A percentile compares a stretch with the other conserved stretches of the same genome.
These are phyloP conservation scores for Huntiella omanensis DNA, from an alignment of 2,329 filamentous ascomycete genomes.

Conservation along the genomic window DNA sequence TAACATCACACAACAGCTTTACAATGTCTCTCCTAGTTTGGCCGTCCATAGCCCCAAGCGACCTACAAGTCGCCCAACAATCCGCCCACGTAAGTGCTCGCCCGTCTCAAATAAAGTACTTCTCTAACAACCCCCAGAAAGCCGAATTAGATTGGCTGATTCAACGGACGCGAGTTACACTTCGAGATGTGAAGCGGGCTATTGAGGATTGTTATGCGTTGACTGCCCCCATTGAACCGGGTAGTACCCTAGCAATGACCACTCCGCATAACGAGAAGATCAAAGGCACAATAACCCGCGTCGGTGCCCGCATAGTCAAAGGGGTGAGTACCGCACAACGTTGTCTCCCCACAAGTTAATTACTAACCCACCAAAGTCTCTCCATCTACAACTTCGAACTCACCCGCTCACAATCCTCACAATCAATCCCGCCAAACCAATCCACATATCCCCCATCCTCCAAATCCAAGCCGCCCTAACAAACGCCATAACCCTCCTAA, in stretches of 20 bases:
- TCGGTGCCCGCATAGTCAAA: slow-evolving; percentile 81
- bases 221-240: slow-evolving; percentile 65
- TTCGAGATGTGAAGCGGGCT: slow-evolving; percentile 37
- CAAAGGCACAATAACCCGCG: slow-evolving; percentile 79
- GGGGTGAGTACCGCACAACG: slow-evolving; percentile 38
- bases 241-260: slow-evolving; percentile 76
- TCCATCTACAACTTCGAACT: slow-evolving; percentile 59
- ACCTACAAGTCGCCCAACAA: slow-evolving; percentile 31
- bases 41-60: slow-evolving; percentile 31
- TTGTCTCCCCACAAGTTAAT: neutral
- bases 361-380: slow-evolving; percentile 30
- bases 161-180: slow-evolving; percentile 27
- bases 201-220: slow-evolving; percentile 79
- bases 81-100: slow-evolving; percentile 28
- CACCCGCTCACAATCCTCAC: slow-evolving; percentile 33
- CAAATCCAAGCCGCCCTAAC: slow-evolving; percentile 60
- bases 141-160: slow-evolving; percentile 38
- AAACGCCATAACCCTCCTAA: slow-evolving; percentile 64
- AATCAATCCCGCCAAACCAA: slow-evolving; percentile 28
- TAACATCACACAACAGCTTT: too few species aligned
- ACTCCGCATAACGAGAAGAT: slow-evolving; percentile 73
- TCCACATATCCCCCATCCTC: slow-evolving; percentile 51
- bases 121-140: slow-evolving; percentile 18
- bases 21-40: slow-evolving; percentile 17
- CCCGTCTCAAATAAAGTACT: slow-evolving; percentile 1